Percentiles rank a stretch among this genome's conserved stretches.
Evolutionary conservation across 139 green algal species (phyloP).

Genomic region (Penium margaritaceum): DNA sequence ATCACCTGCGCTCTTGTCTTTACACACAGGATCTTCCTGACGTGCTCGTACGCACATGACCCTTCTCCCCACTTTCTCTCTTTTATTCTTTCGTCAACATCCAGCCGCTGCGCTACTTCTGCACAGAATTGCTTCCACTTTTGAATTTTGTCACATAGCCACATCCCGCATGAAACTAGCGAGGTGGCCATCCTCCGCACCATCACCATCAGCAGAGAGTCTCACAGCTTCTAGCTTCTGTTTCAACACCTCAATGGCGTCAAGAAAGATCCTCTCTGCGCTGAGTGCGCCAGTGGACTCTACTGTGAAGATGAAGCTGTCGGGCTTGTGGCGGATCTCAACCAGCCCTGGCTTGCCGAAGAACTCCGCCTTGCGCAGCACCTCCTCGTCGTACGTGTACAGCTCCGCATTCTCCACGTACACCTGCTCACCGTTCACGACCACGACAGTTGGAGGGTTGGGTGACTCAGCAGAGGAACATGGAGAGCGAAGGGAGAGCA

Average conservation of each 20-base stretch:
- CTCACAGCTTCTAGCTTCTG: conserved; percentile 56
- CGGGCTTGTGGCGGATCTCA: conserved; percentile 62
- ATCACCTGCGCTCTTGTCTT: too few species aligned
- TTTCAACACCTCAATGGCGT: conserved; percentile 63
- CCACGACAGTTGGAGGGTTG: too few species aligned
- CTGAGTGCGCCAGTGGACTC: conserved; percentile 72
- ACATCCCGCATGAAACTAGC: background rate
- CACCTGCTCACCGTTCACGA: too few species aligned
- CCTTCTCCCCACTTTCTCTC: too few species aligned
- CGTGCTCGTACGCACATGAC: too few species aligned
- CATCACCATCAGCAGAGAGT: conserved; percentile 6
- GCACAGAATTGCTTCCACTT: too few species aligned
- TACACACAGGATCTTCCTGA: too few species aligned
- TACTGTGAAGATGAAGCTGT: conserved; percentile 85
- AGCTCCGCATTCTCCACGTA: conserved; percentile 53
- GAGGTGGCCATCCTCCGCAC: conserved; percentile 13
- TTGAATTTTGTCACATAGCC: too few species aligned
- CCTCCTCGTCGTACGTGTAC: conserved; percentile 80
- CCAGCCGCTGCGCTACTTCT: too few species aligned
- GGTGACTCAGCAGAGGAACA: too few species aligned
- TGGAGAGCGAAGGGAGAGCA: too few species aligned
- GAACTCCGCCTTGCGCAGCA: conserved; percentile 68
- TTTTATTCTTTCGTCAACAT: too few species aligned
- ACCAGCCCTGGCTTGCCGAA: conserved; percentile 73
- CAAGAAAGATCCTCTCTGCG: conserved; percentile 61